Conservation (phyloP, 495 filamentous ascomycete species). For the Copromyces sp. region DNA sequence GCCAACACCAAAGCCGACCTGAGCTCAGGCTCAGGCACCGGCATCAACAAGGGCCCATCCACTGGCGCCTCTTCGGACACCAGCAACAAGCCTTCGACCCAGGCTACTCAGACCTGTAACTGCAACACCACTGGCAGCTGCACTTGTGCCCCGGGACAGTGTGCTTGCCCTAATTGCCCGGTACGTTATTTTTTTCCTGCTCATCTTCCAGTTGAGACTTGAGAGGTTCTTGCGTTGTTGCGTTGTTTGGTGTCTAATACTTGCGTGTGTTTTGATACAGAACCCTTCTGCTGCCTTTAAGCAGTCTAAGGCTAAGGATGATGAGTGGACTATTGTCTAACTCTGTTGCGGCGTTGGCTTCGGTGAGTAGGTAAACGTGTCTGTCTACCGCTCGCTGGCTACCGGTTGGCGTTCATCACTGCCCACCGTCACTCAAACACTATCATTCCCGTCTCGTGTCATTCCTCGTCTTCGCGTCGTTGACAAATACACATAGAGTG, state of each 20-base stretch:
- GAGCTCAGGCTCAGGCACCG: not conserved
- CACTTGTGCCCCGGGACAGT: constrained; percentile 13
- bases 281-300: not conserved
- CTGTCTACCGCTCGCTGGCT: no score
- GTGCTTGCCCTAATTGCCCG: constrained; percentile 17
- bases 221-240: constrained; percentile 3
- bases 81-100: not conserved
- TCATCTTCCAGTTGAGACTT: not conserved
- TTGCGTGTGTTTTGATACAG: not conserved
- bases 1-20: not conserved
- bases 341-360: not conserved
- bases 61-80: not conserved
- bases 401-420: no score
- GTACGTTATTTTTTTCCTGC: not conserved
- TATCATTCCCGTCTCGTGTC: no score
- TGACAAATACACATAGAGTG: no score
- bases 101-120: not conserved
- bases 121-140: constrained; percentile 10
- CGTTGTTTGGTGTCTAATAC: not conserved
- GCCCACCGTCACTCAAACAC: no score
- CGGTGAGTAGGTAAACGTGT: not conserved
- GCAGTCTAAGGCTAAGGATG: not conserved
- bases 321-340: not conserved
- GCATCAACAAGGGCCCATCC: not conserved
- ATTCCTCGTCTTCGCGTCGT: no score